Evolutionary conservation across 139 green algal genomes (phyloP), one percentile per base, ranked within the genome.

Genomic region (Desmodesmus armatus): DNA sequence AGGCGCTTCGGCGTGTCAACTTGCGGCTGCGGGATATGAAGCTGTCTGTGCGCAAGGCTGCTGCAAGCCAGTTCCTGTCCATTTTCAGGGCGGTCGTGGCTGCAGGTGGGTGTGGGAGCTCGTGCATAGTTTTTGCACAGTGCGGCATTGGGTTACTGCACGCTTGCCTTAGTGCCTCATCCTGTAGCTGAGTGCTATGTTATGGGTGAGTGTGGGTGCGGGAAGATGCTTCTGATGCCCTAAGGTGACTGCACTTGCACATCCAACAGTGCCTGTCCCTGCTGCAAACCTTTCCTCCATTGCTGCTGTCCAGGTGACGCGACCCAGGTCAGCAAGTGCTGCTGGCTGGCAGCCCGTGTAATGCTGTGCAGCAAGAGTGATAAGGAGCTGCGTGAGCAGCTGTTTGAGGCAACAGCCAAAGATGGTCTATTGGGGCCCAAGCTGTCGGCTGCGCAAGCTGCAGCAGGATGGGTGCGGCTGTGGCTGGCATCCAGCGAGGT

Each of bases 21-120:
- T 49, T 37, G 15, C 82, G 95, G 29, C 58, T 98, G 82, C 78
- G 93, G 0, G 95, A 98, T 88, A 93, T 89, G 51, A 94, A 94
- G 90, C 51, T 91, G 29, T 17, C 31, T 29, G 93, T 96, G 67
- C 87, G 94, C 21, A 91, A 87, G 33, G 90, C 94, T 31, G 91
- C 91, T 4, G 89, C 88, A n/a, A 71, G 31, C 13, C 71, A 79
- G 13, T 53, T 90, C n/a, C 41, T 88, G 74, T 80, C 76, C 2
- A 83, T 94, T 21, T 90, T 90, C 80, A 72, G 86, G 29, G 63
- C 41, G 27, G 60, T 72, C 37, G 23, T n/a, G 55, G 49, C 72
- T 69, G 70, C 70, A 89, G 84, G 80, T 90, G 37, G 35, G 71
- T 62, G 51, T 62, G 51, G 17, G 21, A 27, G 51, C 51, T 27